Conservation (phyloP, 1,284 basidiomycete species). For the Moesziomyces sp. region DNA sequence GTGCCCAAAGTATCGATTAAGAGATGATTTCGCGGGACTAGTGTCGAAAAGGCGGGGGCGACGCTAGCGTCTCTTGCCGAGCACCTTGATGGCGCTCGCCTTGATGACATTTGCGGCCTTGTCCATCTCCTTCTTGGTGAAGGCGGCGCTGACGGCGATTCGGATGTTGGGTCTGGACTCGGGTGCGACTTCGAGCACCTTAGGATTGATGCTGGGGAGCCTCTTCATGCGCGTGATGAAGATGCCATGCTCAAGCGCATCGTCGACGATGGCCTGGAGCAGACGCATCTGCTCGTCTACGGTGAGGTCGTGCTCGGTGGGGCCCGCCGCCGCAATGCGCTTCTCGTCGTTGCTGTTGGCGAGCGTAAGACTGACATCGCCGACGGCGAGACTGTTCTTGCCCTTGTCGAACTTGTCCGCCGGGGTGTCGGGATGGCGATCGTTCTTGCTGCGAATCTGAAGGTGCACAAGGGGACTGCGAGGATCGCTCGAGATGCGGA, state of each 20-base stretch:
- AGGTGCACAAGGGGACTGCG: slow-evolving; percentile 90
- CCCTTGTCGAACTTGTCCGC: slow-evolving; percentile 48
- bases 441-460: slow-evolving; percentile 71
- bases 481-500: slow-evolving; percentile 83
- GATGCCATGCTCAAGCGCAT: slow-evolving; percentile 59
- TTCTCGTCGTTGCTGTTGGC: slow-evolving; percentile 34
- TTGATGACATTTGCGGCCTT: slow-evolving; percentile 83
- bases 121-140: slow-evolving; percentile 89
- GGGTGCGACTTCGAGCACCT: slow-evolving; percentile 50
- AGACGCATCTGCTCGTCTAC: slow-evolving; percentile 55
- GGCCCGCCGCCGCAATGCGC: slow-evolving; percentile 15
- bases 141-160: slow-evolving; percentile 79
- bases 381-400: slow-evolving; percentile 41
- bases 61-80: slow-evolving; percentile 62
- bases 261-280: slow-evolving; percentile 60
- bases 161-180: slow-evolving; percentile 80
- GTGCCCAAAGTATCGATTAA: not conserved
- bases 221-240: slow-evolving; percentile 52
- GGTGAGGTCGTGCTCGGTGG: slow-evolving; percentile 49
- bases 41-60: not conserved
- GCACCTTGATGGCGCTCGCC: slow-evolving; percentile 78
- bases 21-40: slow-evolving; percentile 1
- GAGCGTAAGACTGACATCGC: slow-evolving; percentile 37
- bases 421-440: slow-evolving; percentile 57
- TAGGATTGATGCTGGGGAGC: slow-evolving; percentile 56